These are phyloP conservation scores for Trichosporon sp. DNA, from an alignment of 1,284 basidiomycete species.

Conservation along the genomic window DNA sequence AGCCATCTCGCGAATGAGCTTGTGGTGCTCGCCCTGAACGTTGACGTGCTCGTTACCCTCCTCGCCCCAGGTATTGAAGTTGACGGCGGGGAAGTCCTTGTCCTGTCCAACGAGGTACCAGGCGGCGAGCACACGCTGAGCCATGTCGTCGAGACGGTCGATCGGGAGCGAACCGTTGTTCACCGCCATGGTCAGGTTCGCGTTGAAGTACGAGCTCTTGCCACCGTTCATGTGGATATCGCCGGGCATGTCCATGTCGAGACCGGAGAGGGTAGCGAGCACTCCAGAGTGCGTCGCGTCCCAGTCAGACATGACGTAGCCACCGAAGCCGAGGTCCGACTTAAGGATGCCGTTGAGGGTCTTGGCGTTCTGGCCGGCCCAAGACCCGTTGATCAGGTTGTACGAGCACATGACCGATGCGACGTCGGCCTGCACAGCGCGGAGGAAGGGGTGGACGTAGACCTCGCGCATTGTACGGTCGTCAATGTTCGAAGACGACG, in stretches of 20 bases:
- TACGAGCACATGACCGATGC: constrained; percentile 74
- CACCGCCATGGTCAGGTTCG: constrained; percentile 36
- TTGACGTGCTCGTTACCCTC: constrained; percentile 64
- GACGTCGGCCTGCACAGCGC: constrained; percentile 70
- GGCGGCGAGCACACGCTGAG: constrained; percentile 38
- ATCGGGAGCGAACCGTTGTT: constrained; percentile 38
- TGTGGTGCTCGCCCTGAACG: constrained; percentile 73
- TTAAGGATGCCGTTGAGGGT: constrained; percentile 72
- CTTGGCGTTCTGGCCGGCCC: constrained; percentile 65
- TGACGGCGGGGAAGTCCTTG: constrained; percentile 34
- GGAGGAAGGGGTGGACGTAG: constrained; percentile 61
- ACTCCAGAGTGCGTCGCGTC: constrained; percentile 33
- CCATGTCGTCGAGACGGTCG: constrained; percentile 45
- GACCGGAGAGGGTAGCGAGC: constrained; percentile 31
- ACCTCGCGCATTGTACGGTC: constrained; percentile 39
- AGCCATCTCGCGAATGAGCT: constrained; percentile 43
- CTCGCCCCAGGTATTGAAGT: constrained; percentile 30
- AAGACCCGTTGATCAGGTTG: constrained; percentile 66
- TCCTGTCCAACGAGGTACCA: constrained; percentile 46
- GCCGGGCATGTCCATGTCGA: constrained; percentile 54
- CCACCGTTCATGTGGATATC: constrained; percentile 31
- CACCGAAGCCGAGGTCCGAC: constrained; percentile 67
- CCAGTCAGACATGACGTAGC: constrained; percentile 36
- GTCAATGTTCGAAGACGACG: constrained; percentile 35
- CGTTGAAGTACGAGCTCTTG: constrained; percentile 28